Evolutionary conservation across 208 protist genomes (phyloP).

Genomic region (Leishmania aethiopica): DNA sequence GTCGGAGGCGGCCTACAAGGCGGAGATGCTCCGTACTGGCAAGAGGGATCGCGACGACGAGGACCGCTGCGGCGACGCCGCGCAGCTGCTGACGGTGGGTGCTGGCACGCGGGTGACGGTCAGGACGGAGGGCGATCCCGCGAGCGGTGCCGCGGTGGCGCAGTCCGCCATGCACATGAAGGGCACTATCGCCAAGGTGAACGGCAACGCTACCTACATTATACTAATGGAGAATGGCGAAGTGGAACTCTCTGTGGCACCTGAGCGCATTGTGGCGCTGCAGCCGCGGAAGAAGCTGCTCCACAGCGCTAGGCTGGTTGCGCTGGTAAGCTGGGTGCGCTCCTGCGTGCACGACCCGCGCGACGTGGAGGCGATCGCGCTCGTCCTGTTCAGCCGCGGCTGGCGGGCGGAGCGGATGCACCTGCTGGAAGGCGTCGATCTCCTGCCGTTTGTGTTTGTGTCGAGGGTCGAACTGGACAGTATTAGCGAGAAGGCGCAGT

Average conservation of each 20-base stretch:
- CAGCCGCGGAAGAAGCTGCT: slow-evolving; percentile 55
- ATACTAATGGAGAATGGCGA: slow-evolving; percentile 58
- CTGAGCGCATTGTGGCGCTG: slow-evolving; percentile 50
- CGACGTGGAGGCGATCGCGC: neutral
- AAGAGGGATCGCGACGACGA: too few species aligned
- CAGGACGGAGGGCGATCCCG: slow-evolving; percentile 22
- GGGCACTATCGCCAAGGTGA: slow-evolving; percentile 29
- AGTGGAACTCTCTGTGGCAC: slow-evolving; percentile 74
- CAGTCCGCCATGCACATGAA: slow-evolving; percentile 50
- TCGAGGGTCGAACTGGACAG: neutral
- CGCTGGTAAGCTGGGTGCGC: slow-evolving; percentile 67
- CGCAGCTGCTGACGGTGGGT: too few species aligned
- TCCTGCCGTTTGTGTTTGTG: neutral
- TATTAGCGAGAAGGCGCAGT: slow-evolving; percentile 15
- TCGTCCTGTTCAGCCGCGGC: neutral
- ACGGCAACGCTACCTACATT: too few species aligned
- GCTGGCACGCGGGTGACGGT: slow-evolving; percentile 19
- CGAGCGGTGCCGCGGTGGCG: slow-evolving; percentile 1
- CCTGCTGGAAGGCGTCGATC: neutral
- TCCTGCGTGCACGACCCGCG: slow-evolving; percentile 29
- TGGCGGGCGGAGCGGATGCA: neutral
- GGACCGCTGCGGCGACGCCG: too few species aligned
- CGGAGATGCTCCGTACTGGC: neutral
- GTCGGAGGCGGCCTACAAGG: slow-evolving; percentile 49
- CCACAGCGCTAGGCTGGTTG: slow-evolving; percentile 65